Evolutionary conservation across 2,329 filamentous ascomycete genomes (phyloP).

Genomic region (Diaporthe nobilis): DNA sequence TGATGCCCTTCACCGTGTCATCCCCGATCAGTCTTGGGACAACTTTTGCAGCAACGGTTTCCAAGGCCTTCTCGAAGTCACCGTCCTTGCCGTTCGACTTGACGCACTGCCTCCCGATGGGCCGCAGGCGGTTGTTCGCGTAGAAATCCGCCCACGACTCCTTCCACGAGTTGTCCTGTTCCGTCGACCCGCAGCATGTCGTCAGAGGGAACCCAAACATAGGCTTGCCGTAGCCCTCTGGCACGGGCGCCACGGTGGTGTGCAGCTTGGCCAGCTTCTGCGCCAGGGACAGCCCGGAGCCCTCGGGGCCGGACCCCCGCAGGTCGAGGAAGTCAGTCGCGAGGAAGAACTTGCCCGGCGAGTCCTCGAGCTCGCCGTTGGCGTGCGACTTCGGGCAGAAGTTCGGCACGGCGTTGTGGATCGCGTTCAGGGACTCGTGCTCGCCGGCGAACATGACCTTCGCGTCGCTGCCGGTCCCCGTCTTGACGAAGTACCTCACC

Average conservation of each 20-base stretch:
- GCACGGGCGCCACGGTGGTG: conserved; percentile 78
- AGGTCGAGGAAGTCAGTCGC: conserved; percentile 88
- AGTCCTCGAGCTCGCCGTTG: conserved; percentile 72
- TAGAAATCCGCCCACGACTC: conserved; percentile 89
- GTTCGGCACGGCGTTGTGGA: conserved; percentile 78
- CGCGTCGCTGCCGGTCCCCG: conserved; percentile 70
- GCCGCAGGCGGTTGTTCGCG: conserved; percentile 79
- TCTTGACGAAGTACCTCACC: conserved; percentile 79
- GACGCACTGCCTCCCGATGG: conserved; percentile 72
- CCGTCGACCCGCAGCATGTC: conserved; percentile 89
- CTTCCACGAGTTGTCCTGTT: conserved; percentile 82
- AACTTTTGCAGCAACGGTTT: conserved; percentile 73
- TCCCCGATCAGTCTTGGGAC: conserved; percentile 84
- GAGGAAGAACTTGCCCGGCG: conserved; percentile 68
- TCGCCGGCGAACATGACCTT: conserved; percentile 84
- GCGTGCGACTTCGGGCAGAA: conserved; percentile 84
- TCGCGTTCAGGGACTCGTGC: conserved; percentile 85
- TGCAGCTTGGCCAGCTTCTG: conserved; percentile 85
- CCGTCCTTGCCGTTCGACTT: conserved; percentile 74
- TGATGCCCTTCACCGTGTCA: conserved; percentile 72
- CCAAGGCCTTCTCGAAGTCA: conserved; percentile 74
- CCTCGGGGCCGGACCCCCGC: conserved; percentile 55
- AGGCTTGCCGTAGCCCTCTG: conserved; percentile 69
- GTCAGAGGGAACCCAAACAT: conserved; percentile 87
- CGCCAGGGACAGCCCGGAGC: conserved; percentile 73